These are phyloP conservation scores for Stemphylium lycopersici DNA, from an alignment of 2,329 filamentous ascomycete species.

Conservation along the genomic window DNA sequence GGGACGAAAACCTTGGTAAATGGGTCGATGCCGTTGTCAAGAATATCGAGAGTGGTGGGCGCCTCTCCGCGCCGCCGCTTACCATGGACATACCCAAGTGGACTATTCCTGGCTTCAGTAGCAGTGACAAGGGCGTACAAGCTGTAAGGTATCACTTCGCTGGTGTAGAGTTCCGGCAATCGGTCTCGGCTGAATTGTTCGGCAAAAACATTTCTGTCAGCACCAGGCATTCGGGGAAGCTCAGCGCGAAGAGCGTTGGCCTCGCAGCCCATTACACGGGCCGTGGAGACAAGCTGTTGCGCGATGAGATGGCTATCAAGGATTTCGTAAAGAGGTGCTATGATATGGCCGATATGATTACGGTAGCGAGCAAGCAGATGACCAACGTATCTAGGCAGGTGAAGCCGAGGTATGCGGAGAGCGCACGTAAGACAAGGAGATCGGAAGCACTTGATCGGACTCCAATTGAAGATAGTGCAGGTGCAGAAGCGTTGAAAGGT, in stretches of 20 bases:
- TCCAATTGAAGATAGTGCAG: neutral
- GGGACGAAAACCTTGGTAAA: constrained; percentile 19
- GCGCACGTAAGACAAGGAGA: constrained; percentile 20
- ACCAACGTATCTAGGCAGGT: constrained; percentile 16
- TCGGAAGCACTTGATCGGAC: neutral
- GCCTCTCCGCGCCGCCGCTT: constrained; percentile 38
- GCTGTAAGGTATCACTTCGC: constrained; percentile 38
- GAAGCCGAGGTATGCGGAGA: constrained; percentile 20
- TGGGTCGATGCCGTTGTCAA: constrained; percentile 26
- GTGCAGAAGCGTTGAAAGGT: neutral
- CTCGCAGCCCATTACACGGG: constrained; percentile 25
- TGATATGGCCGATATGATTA: constrained; percentile 28
- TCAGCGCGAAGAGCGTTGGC: constrained; percentile 30
- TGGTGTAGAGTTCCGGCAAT: constrained; percentile 38
- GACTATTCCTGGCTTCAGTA: constrained; percentile 27
- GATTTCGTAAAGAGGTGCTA: constrained; percentile 29
- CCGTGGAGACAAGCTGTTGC: constrained; percentile 2
- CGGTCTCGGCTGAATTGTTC: constrained; percentile 20
- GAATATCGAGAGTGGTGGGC: constrained; percentile 37
- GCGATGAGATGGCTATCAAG: constrained; percentile 15
- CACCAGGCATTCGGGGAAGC: constrained; percentile 36
- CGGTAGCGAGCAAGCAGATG: constrained; percentile 23
- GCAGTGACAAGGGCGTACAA: constrained; percentile 11
- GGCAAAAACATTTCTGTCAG: constrained; percentile 21
- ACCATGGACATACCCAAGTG: constrained; percentile 38